Evolutionary conservation across 352 stramenopile species (phyloP).

Genomic region (Globisporangium echinulatum): DNA sequence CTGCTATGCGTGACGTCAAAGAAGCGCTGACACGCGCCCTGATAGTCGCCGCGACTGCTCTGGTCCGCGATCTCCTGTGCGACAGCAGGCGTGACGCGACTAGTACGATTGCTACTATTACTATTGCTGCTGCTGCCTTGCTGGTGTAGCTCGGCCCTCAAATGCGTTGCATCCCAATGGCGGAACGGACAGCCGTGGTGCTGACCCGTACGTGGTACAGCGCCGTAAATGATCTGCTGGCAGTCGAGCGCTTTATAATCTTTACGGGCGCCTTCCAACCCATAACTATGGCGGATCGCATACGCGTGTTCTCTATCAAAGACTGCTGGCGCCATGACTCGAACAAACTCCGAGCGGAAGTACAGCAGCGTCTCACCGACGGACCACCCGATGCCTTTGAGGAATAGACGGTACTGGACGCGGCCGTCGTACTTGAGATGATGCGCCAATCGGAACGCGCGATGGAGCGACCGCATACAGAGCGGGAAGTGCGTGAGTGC

Average conservation of each 20-base stretch:
- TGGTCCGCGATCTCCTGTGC: conserved; percentile 26
- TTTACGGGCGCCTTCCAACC: conserved; percentile 66
- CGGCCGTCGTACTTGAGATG: conserved; percentile 86
- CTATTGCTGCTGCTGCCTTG: too few relatives aligned
- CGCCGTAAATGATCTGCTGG: conserved; percentile 40
- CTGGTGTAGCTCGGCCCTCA: conserved; percentile 32
- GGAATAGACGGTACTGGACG: conserved; percentile 79
- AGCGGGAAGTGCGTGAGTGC: conserved; percentile 62
- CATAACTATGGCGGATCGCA: conserved; percentile 85
- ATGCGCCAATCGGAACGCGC: conserved; percentile 62
- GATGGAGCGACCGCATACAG: conserved; percentile 74
- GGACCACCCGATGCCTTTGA: conserved; percentile 76
- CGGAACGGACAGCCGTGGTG: conserved; percentile 86
- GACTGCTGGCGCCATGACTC: conserved; percentile 39
- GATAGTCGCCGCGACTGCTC: conserved; percentile 23
- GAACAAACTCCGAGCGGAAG: conserved; percentile 69
- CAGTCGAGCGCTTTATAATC: conserved; percentile 65
- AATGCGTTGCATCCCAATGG: conserved; percentile 46
- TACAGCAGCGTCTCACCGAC: conserved; percentile 73
- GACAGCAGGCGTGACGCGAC: conserved; percentile 12
- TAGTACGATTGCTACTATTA: background rate
- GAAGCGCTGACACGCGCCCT: conserved; percentile 39
- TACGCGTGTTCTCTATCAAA: conserved; percentile 86
- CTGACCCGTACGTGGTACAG: conserved; percentile 52
- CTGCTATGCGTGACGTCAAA: conserved; percentile 37